Evolutionary conservation across 441 rosid genomes (phyloP), one percentile per base, ranked within the genome.

Genomic region (Euphorbia celastroides): DNA sequence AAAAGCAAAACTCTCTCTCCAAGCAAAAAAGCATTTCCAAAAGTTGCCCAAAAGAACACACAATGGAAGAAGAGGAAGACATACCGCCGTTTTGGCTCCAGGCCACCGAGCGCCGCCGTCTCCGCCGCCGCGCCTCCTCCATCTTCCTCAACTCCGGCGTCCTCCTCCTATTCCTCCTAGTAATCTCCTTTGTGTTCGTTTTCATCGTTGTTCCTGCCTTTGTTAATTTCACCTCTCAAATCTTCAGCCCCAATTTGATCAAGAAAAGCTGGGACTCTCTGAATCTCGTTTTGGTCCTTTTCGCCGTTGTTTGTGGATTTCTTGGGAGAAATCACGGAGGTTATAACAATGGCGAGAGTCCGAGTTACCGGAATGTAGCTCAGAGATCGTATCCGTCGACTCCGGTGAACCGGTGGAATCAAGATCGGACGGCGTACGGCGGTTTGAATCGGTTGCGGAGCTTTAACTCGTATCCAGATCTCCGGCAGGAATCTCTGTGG

Each of bases 381-480:
- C 79, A 67, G 31, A 74, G 65, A 62, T 77, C 90, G 4, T 74
- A 61, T 52, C 51, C 81, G 16, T 38, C 71, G 2, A 83, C 83
- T 17, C 85, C 88, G 26, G 20, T 22, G 8, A 72, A 73, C 65
- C 75, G 74, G 19, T 77, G 84, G 79, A 65, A 71, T 23, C 77
- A 79, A 2, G 90, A 78, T 67, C 84, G 84, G 69, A 70, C 78
- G 64, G 74, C 38, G 28, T 12, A 48, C 69, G 77, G 60, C 67
- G 60, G 77, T 23, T 50, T 80, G 57, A 73, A 28, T 30, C 73
- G 92, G 71, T 56, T 88, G 71, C 81, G 92, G 52, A 88, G 89
- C 67, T 77, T 79, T 78, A 83, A 80, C 52, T 93, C 98, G 12
- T 69, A 90, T 70, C 96, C 97, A 42, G 97, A 93, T 88, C 97